These are phyloP conservation scores for Cupressus sempervirens DNA, from an alignment of 75 land plant genomes.

Conservation along the genomic window DNA sequence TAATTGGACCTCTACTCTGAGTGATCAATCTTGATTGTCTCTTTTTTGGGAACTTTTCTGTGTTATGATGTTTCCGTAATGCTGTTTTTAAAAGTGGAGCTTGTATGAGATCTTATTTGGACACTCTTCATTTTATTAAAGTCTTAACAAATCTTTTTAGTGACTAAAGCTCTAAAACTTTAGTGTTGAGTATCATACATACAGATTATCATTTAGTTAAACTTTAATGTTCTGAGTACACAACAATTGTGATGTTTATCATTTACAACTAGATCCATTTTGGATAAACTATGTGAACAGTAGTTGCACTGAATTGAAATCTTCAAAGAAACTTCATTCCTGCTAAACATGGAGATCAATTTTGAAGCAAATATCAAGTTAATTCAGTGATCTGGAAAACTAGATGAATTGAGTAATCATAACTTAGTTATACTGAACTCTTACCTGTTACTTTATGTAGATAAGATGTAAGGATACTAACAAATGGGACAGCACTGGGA, in stretches of 20 bases:
- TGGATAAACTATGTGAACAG: too few species aligned
- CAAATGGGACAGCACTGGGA: background rate
- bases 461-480: background rate
- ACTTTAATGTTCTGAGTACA: background rate
- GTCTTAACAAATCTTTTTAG: background rate
- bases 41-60: background rate
- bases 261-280: too few species aligned
- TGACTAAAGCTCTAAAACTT: background rate
- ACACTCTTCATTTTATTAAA: too few species aligned
- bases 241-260: too few species aligned
- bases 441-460: background rate
- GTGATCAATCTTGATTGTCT: background rate
- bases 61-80: background rate
- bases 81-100: too few species aligned
- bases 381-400: background rate
- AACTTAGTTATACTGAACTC: background rate
- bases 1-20: background rate
- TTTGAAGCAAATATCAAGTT: background rate
- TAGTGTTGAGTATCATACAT: background rate
- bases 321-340: background rate
- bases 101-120: too few species aligned
- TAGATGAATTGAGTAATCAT: background rate
- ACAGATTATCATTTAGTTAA: too few species aligned
- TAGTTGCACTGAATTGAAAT: background rate
- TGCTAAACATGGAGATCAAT: background rate